Conservation (phyloP, 2,329 filamentous ascomycete species). For the Metarhizium album region DNA sequence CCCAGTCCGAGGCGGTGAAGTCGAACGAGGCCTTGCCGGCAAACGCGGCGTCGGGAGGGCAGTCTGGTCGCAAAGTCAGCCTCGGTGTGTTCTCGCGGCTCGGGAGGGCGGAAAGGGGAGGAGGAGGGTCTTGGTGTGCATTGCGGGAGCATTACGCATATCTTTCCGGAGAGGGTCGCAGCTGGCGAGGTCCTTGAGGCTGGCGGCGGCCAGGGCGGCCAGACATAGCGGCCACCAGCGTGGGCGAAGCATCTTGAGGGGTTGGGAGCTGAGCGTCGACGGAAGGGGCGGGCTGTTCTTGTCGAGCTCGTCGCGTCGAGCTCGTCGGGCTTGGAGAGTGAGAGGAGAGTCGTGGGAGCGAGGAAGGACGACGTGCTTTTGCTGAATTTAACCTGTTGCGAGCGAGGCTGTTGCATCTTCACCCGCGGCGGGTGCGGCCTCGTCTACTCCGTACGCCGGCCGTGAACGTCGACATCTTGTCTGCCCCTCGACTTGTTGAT, state of each 20-base stretch:
- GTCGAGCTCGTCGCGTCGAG: no score
- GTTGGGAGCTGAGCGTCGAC: not conserved
- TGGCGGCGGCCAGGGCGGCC: constrained; percentile 7
- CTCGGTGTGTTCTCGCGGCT: no score
- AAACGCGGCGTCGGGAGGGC: constrained; percentile 57
- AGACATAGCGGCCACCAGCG: not conserved
- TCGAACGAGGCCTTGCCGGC: constrained; percentile 43
- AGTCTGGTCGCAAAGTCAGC: constrained; percentile 22
- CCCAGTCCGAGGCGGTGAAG: constrained; percentile 51
- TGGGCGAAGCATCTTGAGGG: not conserved
- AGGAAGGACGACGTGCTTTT: no score
- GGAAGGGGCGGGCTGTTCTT: no score
- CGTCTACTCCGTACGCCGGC: no score
- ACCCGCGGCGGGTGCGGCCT: not conserved
- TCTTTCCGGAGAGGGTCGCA: constrained; percentile 17
- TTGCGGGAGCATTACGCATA: constrained; percentile 10
- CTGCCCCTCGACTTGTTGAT: no score
- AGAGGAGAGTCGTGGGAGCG: not conserved
- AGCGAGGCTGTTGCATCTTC: not conserved
- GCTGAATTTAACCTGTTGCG: not conserved
- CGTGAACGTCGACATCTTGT: no score
- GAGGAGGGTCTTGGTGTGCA: not conserved
- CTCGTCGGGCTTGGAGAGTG: no score
- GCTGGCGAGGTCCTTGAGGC: constrained; percentile 12
- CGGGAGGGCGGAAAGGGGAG: no score